phyloP scores from a whole-genome alignment of 345 rosid genomes.

The Anacardium occidentale region DNA sequence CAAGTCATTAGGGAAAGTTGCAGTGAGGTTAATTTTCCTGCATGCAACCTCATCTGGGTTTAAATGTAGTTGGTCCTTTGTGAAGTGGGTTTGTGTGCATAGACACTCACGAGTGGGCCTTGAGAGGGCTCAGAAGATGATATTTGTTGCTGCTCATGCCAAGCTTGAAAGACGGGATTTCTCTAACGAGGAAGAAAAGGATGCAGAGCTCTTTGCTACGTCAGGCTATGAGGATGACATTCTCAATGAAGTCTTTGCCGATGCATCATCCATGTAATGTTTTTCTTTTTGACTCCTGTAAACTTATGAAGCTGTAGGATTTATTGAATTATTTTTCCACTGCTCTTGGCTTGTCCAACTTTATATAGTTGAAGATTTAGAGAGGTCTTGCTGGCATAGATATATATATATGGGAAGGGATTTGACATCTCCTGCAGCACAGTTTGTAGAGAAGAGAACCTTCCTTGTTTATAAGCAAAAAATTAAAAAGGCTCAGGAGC shows the following conservation, averaged over 20 bases:
- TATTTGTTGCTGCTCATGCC: slow-evolving; percentile 56
- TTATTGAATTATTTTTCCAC: slow-evolving; percentile 32
- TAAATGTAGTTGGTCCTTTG: slow-evolving; percentile 44
- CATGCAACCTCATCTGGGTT: slow-evolving; percentile 55
- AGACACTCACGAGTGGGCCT: slow-evolving; percentile 38
- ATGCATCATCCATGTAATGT: slow-evolving; percentile 46
- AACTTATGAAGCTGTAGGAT: slow-evolving; percentile 32
- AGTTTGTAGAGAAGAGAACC: slow-evolving; percentile 15
- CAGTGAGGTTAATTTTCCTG: slow-evolving; percentile 52
- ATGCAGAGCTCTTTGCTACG: slow-evolving; percentile 39
- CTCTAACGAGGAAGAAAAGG: slow-evolving; percentile 49
- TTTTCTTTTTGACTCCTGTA: slow-evolving; percentile 37
- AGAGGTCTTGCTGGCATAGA: slow-evolving; percentile 22
- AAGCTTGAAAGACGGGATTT: slow-evolving; percentile 49
- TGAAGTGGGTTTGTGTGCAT: slow-evolving; percentile 42
- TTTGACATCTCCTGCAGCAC: slow-evolving; percentile 20
- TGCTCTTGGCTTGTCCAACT: slow-evolving; percentile 22
- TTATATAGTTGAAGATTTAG: slow-evolving; percentile 30
- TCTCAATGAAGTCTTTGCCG: slow-evolving; percentile 42
- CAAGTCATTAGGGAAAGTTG: slow-evolving; percentile 53
- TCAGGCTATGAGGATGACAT: slow-evolving; percentile 44
- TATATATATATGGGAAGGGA: slow-evolving; percentile 18
- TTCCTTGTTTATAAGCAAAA: slow-evolving; percentile 17
- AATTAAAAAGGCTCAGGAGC: slow-evolving; percentile 6
- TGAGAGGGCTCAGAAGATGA: slow-evolving; percentile 57